Conservation (phyloP, 805 yeast species). For the Cyberlindnera xylosilytica region DNA sequence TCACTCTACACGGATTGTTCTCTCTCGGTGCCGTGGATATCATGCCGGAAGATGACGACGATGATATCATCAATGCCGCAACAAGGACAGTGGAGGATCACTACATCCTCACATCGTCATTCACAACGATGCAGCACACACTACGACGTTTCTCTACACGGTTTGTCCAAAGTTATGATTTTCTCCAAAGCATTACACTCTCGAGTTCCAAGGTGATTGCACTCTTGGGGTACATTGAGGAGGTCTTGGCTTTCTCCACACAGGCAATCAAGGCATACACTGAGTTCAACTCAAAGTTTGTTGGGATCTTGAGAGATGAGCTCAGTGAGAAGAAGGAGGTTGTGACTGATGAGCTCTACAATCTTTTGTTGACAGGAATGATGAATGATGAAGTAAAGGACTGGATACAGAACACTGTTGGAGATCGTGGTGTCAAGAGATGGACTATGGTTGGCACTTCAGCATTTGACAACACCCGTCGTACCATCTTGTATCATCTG, state of each 20-base stretch:
- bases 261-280: constrained; percentile 34
- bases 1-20: constrained; percentile 34
- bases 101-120: constrained; percentile 22
- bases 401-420: constrained; percentile 63
- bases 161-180: constrained; percentile 11
- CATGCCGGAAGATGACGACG: constrained; percentile 11
- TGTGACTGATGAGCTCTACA: constrained; percentile 41
- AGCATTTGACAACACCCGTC: constrained; percentile 48
- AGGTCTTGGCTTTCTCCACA: constrained; percentile 28
- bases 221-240: constrained; percentile 32
- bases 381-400: constrained; percentile 47
- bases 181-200: constrained; percentile 17
- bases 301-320: constrained; percentile 36
- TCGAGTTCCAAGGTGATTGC: constrained; percentile 23
- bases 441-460: constrained; percentile 50
- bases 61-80: constrained; percentile 17
- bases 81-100: constrained; percentile 13
- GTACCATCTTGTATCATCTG: constrained; percentile 44
- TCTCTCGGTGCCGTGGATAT: constrained; percentile 25
- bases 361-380: constrained; percentile 51
- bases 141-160: constrained; percentile 16
- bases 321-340: constrained; percentile 24
- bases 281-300: constrained; percentile 35
- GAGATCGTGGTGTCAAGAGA: constrained; percentile 60
- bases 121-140: constrained; percentile 20